These are phyloP conservation scores for Penicillium nucicola DNA, from an alignment of 495 filamentous ascomycete genomes.

Conservation along the genomic window DNA sequence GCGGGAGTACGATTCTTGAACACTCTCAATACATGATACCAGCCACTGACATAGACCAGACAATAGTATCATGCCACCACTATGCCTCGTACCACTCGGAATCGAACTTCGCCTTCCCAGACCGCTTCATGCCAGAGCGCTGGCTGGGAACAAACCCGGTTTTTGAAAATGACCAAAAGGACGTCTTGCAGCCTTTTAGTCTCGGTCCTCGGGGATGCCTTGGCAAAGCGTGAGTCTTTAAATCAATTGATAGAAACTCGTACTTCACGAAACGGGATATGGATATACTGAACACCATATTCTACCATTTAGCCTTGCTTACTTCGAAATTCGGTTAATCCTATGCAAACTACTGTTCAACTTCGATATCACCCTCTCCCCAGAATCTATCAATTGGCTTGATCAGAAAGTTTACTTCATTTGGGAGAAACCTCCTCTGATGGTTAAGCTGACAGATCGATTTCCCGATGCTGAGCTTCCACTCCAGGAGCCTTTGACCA, in stretches of 20 bases:
- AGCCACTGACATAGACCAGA: conserved; percentile 13
- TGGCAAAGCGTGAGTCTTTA: conserved; percentile 35
- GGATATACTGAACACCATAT: background rate
- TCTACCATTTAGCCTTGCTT: conserved; percentile 40
- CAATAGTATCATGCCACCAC: conserved; percentile 29
- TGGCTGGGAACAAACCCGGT: conserved; percentile 35
- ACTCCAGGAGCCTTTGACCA: background rate
- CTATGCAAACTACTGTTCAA: conserved; percentile 49
- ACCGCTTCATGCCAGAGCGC: conserved; percentile 42
- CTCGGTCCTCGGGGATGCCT: conserved; percentile 42
- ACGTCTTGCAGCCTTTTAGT: conserved; percentile 41
- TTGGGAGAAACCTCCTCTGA: conserved; percentile 46
- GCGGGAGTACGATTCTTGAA: conserved; percentile 11
- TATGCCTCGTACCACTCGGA: conserved; percentile 36
- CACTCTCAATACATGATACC: background rate
- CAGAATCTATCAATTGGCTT: conserved; percentile 33
- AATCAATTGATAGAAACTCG: too few species aligned
- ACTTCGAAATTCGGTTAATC: conserved; percentile 53
- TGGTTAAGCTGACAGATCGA: conserved; percentile 19
- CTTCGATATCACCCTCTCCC: conserved; percentile 46
- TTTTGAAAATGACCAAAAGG: conserved; percentile 32
- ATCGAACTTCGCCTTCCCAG: conserved; percentile 33
- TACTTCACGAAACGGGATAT: background rate
- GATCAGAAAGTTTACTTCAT: conserved; percentile 39
- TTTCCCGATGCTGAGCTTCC: background rate